Conservation (phyloP, 2,329 filamentous ascomycete species). For the Trichoderma asperellum region DNA sequence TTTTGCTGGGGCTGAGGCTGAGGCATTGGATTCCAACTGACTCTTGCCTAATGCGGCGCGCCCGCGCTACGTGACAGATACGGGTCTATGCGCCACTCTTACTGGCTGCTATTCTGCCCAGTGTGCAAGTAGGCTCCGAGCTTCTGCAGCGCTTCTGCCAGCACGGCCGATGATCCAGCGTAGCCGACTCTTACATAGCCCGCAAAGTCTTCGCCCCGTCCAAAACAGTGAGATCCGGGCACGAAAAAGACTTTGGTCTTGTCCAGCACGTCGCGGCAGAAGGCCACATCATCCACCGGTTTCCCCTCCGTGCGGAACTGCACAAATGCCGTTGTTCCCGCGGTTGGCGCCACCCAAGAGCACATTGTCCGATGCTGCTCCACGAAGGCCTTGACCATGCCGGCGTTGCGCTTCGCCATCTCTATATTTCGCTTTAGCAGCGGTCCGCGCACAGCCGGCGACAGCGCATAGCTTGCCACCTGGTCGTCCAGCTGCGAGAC, state of each 20-base stretch:
- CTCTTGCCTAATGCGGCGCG: background rate
- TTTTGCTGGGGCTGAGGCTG: constrained; percentile 13
- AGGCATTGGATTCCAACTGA: background rate
- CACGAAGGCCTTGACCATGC: constrained; percentile 68
- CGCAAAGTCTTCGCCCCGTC: constrained; percentile 64
- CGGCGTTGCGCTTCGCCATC: constrained; percentile 70
- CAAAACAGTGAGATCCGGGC: constrained; percentile 76
- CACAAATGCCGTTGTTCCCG: constrained; percentile 80
- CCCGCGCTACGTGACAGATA: constrained; percentile 5
- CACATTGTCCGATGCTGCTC: constrained; percentile 65
- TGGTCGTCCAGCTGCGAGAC: constrained; percentile 83
- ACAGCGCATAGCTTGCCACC: constrained; percentile 75
- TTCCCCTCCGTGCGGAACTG: constrained; percentile 64
- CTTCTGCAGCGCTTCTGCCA: constrained; percentile 65
- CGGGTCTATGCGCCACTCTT: background rate
- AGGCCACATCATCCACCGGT: constrained; percentile 70
- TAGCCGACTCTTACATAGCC: constrained; percentile 81
- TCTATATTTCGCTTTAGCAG: constrained; percentile 59
- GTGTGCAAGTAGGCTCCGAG: constrained; percentile 46
- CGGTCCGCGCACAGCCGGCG: constrained; percentile 46
- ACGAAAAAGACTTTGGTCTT: constrained; percentile 74
- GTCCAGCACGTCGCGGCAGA: constrained; percentile 70
- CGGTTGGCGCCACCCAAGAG: constrained; percentile 73
- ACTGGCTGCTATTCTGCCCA: background rate
- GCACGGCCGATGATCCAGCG: constrained; percentile 70